Evolutionary conservation across 192 early-diverging fungal genomes (phyloP).

Genomic region (Podila epigama): DNA sequence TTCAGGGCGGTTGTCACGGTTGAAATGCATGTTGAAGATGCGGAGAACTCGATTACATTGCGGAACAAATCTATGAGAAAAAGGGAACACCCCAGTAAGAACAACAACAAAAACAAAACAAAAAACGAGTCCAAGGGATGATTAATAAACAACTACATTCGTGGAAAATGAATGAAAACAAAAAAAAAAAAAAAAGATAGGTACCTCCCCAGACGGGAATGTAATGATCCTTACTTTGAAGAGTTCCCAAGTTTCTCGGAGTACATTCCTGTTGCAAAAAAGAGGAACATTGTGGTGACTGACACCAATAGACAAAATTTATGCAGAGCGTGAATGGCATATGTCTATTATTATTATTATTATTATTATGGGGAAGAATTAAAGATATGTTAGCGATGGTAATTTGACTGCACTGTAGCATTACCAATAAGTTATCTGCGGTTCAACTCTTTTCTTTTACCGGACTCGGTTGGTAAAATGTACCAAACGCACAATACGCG

Average conservation of each 20-base stretch:
- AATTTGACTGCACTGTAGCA: too few relatives aligned
- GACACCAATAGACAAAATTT: constrained; percentile 47
- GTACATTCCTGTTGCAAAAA: constrained; percentile 65
- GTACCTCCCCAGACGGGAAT: not conserved
- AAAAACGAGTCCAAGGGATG: not conserved
- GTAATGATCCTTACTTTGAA: constrained; percentile 51
- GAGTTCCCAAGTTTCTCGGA: constrained; percentile 63
- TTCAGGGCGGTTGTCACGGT: constrained; percentile 52
- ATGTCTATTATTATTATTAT: too few relatives aligned
- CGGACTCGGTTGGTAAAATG: constrained; percentile 58
- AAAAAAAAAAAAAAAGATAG: not conserved
- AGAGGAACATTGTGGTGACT: constrained; percentile 53
- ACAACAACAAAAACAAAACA: not conserved
- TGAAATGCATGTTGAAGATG: constrained; percentile 66
- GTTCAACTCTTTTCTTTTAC: constrained; percentile 20
- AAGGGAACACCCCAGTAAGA: too few relatives aligned
- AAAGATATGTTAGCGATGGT: too few relatives aligned
- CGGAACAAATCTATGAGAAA: constrained; percentile 59
- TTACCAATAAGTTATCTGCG: not conserved
- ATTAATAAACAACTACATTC: not conserved
- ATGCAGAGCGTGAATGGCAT: constrained; percentile 44
- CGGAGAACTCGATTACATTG: constrained; percentile 63
- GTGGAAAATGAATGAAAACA: not conserved
- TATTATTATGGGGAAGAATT: too few relatives aligned
- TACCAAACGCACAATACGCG: constrained; percentile 58